Conservation (phyloP, 352 stramenopile genomes). For the Nothophytophthora sp. region DNA sequence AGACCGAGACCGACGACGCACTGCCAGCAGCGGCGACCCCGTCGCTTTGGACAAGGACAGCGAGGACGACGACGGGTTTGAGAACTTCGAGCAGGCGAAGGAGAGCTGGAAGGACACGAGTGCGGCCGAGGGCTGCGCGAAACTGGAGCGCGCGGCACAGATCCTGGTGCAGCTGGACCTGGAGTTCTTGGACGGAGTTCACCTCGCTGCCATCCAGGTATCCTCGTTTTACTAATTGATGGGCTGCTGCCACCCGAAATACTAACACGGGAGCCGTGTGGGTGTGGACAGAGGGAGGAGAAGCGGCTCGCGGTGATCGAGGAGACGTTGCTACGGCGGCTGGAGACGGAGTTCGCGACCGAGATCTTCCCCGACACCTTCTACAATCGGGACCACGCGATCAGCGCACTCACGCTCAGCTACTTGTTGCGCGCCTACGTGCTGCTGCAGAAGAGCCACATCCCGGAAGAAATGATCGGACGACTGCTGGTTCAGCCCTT, state of each 20-base stretch:
- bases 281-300: constrained; percentile 48
- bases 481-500: constrained; percentile 79
- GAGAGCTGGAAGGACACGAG: constrained; percentile 31
- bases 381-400: constrained; percentile 78
- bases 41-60: constrained; percentile 28
- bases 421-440: constrained; percentile 80
- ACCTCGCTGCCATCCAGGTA: constrained; percentile 75
- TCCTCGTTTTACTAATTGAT: neutral
- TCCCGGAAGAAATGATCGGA: constrained; percentile 84
- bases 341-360: constrained; percentile 85
- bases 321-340: constrained; percentile 65
- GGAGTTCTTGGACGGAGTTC: constrained; percentile 70
- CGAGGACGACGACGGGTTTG: constrained; percentile 61
- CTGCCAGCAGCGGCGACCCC: neutral
- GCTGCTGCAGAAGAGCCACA: constrained; percentile 67
- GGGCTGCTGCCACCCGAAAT: no score
- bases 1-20: neutral
- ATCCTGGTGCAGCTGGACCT: constrained; percentile 79
- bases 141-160: constrained; percentile 72
- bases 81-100: constrained; percentile 71
- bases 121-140: constrained; percentile 60
- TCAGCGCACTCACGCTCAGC: constrained; percentile 63
- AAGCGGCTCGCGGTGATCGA: constrained; percentile 71
- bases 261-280: no score
- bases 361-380: constrained; percentile 89